Conservation (phyloP, 1,284 basidiomycete species). For the Malassezia japonica region DNA sequence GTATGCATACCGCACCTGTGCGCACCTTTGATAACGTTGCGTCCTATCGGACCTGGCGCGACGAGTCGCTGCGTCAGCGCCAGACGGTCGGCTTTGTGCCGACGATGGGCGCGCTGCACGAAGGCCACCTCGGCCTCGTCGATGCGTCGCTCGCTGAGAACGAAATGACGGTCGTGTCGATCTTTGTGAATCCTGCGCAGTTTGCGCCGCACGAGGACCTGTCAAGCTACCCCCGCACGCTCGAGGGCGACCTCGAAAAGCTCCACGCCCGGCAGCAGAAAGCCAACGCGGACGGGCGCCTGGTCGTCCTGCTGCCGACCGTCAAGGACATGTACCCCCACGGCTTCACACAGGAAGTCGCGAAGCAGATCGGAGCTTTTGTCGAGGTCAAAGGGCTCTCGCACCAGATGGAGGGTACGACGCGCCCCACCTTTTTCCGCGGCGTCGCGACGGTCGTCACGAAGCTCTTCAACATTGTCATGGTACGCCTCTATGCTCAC, state of each 20-base stretch:
- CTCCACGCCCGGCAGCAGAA: slow-evolving; percentile 33
- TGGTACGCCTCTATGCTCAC: slow-evolving; percentile 52
- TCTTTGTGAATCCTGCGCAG: slow-evolving; percentile 96
- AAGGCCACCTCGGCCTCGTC: slow-evolving; percentile 76
- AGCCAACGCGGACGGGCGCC: slow-evolving; percentile 13
- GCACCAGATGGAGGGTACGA: slow-evolving; percentile 74
- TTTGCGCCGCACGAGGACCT: slow-evolving; percentile 94
- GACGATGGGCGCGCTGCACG: slow-evolving; percentile 94
- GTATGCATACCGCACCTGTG: background rate
- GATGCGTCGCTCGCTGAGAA: slow-evolving; percentile 63
- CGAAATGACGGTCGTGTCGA: slow-evolving; percentile 79
- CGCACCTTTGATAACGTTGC: slow-evolving; percentile 3
- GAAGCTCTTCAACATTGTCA: slow-evolving; percentile 84
- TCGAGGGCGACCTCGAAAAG: slow-evolving; percentile 29
- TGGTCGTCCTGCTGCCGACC: slow-evolving; percentile 31
- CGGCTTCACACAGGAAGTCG: slow-evolving; percentile 71
- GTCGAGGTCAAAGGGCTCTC: slow-evolving; percentile 75
- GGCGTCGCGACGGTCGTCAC: slow-evolving; percentile 91
- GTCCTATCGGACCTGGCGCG: slow-evolving; percentile 12
- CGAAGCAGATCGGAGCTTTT: slow-evolving; percentile 73
- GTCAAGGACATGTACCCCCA: slow-evolving; percentile 60
- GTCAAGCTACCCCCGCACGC: slow-evolving; percentile 74
- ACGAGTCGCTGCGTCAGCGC: slow-evolving; percentile 6
- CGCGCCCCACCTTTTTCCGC: slow-evolving; percentile 81
- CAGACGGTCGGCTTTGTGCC: slow-evolving; percentile 73